These are phyloP conservation scores for Pichia cabralensis DNA, from an alignment of 805 yeast species.

Conservation along the genomic window DNA sequence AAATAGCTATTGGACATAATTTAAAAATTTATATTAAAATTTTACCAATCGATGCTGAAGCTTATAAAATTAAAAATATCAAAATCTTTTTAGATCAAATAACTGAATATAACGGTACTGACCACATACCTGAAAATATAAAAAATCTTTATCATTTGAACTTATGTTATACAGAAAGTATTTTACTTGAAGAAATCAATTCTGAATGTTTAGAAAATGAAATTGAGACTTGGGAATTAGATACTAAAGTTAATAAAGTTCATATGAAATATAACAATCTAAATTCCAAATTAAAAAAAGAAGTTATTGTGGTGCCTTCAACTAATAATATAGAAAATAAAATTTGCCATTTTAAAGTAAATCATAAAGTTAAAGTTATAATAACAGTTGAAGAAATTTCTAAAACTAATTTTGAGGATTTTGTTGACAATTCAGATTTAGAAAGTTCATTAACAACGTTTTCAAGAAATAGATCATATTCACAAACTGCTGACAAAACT, in stretches of 20 bases:
- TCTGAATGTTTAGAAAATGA: constrained; percentile 4
- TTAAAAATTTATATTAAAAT: constrained; percentile 14
- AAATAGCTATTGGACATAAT: constrained; percentile 12
- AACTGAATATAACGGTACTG: constrained; percentile 10
- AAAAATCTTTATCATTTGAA: constrained; percentile 1
- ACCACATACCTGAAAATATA: background rate
- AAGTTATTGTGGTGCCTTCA: constrained; percentile 15
- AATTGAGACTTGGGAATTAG: constrained; percentile 3
- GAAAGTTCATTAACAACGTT: constrained; percentile 8
- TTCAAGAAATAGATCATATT: constrained; percentile 4
- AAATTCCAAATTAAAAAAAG: background rate
- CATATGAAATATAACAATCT: constrained; percentile 5
- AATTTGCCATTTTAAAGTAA: constrained; percentile 14
- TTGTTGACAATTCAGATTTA: constrained; percentile 6
- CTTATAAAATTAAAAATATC: constrained; percentile 16
- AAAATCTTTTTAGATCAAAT: constrained; percentile 18
- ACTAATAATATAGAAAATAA: constrained; percentile 9
- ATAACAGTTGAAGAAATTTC: constrained; percentile 6
- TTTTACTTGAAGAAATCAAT: constrained; percentile 9
- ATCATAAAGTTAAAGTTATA: constrained; percentile 15
- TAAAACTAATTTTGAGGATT: background rate
- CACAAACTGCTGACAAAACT: constrained; percentile 8
- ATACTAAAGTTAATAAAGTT: constrained; percentile 4
- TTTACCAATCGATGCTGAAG: constrained; percentile 15
- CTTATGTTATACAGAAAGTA: constrained; percentile 12